Evolutionary conservation across 2,329 filamentous ascomycete species (phyloP), one percentile per base, ranked within the genome.

Genomic region (Cladophialophora psammophila): DNA sequence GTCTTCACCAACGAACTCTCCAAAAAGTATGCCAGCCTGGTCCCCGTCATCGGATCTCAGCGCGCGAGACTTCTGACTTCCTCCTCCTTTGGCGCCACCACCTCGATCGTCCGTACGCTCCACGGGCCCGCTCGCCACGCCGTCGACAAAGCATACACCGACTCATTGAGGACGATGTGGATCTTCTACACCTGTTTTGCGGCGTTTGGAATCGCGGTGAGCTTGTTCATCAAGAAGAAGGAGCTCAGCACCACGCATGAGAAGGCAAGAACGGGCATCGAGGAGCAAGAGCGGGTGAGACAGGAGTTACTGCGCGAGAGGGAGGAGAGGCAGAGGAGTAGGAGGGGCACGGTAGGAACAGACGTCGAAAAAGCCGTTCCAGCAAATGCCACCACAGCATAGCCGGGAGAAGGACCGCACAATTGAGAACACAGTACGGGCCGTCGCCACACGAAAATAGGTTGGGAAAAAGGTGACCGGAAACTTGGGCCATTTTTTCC

Each of bases 211-310:
- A 71, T 77, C 20, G 20, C 77, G 3, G 72, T 79, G 2, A 76
- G 75, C 34, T 31, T 73, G 10, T 71, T 74, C 56, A 75, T 76
- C 55, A 71, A 60, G 9, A 75, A 77, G 63, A 77, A 65, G 60
- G 68, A 70, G 54, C 71, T 84, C 57, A 81, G 75, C 62, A 77
- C 75, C 65, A 73, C 76, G 50, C 80, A 83, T 69, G 78, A 80
- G n/a, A 71, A 80, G 60, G 76, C 77, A 10, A 81, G 80, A 72
- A 83, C 80, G 0, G 82, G 82, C 4, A 73, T 84, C 40, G 79
- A 74, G 18, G 80, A 79, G 64, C 80, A 83, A 69, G 80, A 82
- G 67, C 75, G 76, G 26, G 79, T 78, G 9, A 74, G 81, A 42
- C 75, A 66, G 48, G 60, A 69, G 64, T 45, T 67, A 32, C 15